Base-by-base conservation (phyloP, 78 protist species). In the Dictyostelium capitatum region DNA sequence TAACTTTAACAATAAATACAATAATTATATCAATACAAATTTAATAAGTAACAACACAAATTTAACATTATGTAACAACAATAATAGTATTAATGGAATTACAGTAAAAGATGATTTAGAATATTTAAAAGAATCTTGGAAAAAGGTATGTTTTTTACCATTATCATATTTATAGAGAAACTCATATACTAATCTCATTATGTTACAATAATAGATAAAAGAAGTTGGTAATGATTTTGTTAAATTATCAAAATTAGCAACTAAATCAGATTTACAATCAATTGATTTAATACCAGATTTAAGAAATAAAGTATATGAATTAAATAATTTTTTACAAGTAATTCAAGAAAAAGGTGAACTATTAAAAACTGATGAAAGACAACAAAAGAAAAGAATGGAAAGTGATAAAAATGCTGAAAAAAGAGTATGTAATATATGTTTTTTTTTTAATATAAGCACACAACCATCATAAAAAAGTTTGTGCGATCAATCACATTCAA, bases 391-490 rank as follows among this genome's bases (percentile, higher is more conserved):
- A 28, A 74, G 80, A 77, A 77, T 54, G 53, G 92, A 87, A 51
- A 77, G 79, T 41, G 92, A 87, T 32, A 87, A 53, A 65, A 87
- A 87, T 64, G 83, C 92, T 32, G 92, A 87, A 77, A 87, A 87
- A 48, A 87, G 92, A 77, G 92, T 83, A 83, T 5, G 81, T 73
- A n/a, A n/a, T n/a, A 41, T 54, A 25, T 11, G 5, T 47, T 23
- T 11, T 23, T 32, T 20, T 53, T n/a, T 2, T 20, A 2, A 37
- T 37, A 37, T 37, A 37, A 37, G 43, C 43, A 37, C 43, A 3
- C n/a, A n/a, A n/a, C n/a, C n/a, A n/a, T n/a, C n/a, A n/a, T n/a
- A n/a, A n/a, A n/a, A n/a, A n/a, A n/a, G n/a, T n/a, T n/a, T n/a
- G n/a, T n/a, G n/a, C 2, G 43, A 37, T 37, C 43, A 37, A 37